Base-by-base conservation (phyloP, 352 stramenopile species). In the Pythium periplocum region DNA sequence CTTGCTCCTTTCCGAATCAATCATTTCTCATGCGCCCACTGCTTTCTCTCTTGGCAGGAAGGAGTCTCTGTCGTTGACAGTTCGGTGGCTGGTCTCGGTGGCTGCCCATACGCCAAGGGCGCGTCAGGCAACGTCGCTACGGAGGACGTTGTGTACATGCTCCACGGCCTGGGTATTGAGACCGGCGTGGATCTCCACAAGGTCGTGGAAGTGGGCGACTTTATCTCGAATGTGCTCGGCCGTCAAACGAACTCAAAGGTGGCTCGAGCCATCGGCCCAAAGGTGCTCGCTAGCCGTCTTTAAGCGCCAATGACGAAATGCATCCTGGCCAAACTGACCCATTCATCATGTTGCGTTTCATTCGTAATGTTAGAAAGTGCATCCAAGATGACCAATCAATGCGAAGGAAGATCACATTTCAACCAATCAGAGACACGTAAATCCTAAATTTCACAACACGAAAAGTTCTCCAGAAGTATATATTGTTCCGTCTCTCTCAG, bases 131-230 rank as follows among this genome's bases (percentile, higher is more conserved):
- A 99, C 69, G 91, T 98, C 12, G 93, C 96, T 7, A 98, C 96
- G 0, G 96, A 99, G 71, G 96, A 99, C 68, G 89, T 98, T 43
- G 75, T 99, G 5, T 98, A 98, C 75, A 98, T 99, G 95, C 62
- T 98, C 36, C 69, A 98, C 48, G 95, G 96, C 9, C 73, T 98
- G 42, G 94, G 95, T 37, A 90, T 99, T 36, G 61, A 75, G n/a
- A 98, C 95, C 8, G 95, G 94, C 41, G 87, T 98, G 12, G 83
- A 98, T 68, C 58, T 98, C n/a, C 43, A 87, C 26, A 90, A 93
- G 69, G 68, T 99, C n/a, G 85, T 97, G 26, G 74, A 89, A 44
- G 87, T 83, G 17, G 87, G 93, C 11, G 69, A 86, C 2, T 97
- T 93, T 61, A 98, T 98, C 52, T 90, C 74, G 31, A 73, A 71